These are phyloP conservation scores for Platismatia glauca DNA, from an alignment of 495 filamentous ascomycete genomes.

Conservation along the genomic window DNA sequence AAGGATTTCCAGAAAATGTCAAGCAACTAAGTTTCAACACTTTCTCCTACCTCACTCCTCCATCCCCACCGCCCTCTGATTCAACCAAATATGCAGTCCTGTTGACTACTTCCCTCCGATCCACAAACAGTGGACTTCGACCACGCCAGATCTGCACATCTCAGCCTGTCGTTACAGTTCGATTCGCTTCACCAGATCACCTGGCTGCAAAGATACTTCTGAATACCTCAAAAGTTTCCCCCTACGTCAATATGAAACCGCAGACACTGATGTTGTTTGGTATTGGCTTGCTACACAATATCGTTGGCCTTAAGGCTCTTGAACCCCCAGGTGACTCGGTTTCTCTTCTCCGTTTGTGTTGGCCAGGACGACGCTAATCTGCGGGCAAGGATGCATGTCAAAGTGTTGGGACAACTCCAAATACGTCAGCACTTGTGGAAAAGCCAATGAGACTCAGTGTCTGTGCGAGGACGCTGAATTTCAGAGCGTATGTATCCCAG, in stretches of 20 bases:
- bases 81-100: not conserved
- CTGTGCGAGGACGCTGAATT: constrained; percentile 30
- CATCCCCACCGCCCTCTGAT: not conserved
- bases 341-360: not conserved
- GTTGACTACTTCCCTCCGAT: not conserved
- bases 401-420: constrained; percentile 38
- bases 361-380: constrained; percentile 1
- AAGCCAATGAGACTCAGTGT: constrained; percentile 23
- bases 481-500: constrained; percentile 27
- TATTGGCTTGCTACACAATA: constrained; percentile 7
- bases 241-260: constrained; percentile 10
- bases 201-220: not conserved
- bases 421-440: constrained; percentile 28
- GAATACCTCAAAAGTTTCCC: constrained; percentile 1
- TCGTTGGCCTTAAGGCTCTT: not conserved
- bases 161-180: constrained; percentile 5
- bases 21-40: not conserved
- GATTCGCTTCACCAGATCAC: not conserved
- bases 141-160: not conserved
- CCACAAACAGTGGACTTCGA: not conserved
- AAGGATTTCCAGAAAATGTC: not conserved
- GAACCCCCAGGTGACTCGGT: constrained; percentile 8
- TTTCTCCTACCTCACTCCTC: constrained; percentile 2
- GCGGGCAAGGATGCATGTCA: constrained; percentile 16
- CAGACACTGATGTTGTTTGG: not conserved